Evolutionary conservation across 108 stramenopile genomes (phyloP).

Genomic region (Cyclotella atomus): DNA sequence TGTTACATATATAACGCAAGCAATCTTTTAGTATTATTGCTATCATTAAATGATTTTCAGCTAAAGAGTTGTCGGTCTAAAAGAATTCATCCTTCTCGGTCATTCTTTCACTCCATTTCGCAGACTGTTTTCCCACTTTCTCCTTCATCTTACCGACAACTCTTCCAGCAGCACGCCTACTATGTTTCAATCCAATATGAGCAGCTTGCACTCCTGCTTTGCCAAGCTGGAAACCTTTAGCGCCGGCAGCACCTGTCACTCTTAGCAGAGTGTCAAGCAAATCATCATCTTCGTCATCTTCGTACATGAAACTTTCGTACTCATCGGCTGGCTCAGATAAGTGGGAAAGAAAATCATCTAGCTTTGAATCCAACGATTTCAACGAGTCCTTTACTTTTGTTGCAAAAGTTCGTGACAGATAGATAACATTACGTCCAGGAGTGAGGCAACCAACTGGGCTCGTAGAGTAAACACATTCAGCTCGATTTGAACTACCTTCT

Average conservation of each 20-base stretch:
- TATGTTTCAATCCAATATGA: conserved; percentile 27
- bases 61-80: neutral
- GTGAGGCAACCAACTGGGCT: conserved; percentile 62
- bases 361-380: conserved; percentile 36
- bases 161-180: conserved; percentile 33
- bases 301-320: conserved; percentile 9
- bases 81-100: conserved; percentile 12
- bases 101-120: conserved; percentile 29
- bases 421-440: conserved; percentile 48
- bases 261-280: conserved; percentile 46
- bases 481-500: neutral
- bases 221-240: conserved; percentile 14
- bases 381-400: conserved; percentile 38
- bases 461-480: conserved; percentile 69
- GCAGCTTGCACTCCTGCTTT: conserved; percentile 33
- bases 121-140: conserved; percentile 28
- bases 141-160: conserved; percentile 49
- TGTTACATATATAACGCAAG: no score
- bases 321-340: conserved; percentile 29
- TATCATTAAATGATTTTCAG: no score
- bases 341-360: conserved; percentile 46
- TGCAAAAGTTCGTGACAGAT: conserved; percentile 46
- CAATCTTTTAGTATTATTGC: no score
- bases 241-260: conserved; percentile 43
- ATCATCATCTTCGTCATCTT: conserved; percentile 47